Evolutionary conservation across 352 stramenopile genomes (phyloP).

Genomic region (Phytophthora niederhauseri): DNA sequence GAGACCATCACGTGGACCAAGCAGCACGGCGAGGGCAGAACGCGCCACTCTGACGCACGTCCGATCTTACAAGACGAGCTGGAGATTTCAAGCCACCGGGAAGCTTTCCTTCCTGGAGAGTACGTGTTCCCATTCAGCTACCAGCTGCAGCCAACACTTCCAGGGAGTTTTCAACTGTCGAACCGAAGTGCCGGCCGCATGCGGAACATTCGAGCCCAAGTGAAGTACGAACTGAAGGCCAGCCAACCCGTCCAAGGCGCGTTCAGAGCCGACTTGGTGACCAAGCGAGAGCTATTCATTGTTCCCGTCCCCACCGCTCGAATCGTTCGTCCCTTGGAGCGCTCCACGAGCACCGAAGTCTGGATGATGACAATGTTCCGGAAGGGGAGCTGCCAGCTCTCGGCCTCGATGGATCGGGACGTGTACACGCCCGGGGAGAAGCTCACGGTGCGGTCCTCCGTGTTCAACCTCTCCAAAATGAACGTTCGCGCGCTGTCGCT

Average conservation of each 20-base stretch:
- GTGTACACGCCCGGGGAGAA: slow-evolving; percentile 21
- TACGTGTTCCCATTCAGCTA: slow-evolving; percentile 24
- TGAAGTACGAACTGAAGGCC: slow-evolving; percentile 20
- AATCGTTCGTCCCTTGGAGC: slow-evolving; percentile 8
- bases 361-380: slow-evolving; percentile 19
- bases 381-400: slow-evolving; percentile 26
- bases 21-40: slow-evolving; percentile 13
- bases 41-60: slow-evolving; percentile 10
- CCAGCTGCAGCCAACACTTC: slow-evolving; percentile 12
- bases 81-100: slow-evolving; percentile 3
- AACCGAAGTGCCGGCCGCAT: slow-evolving; percentile 17
- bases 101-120: slow-evolving; percentile 8
- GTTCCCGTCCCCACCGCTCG: slow-evolving; percentile 4
- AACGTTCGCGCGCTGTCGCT: slow-evolving; percentile 21
- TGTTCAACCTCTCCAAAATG: slow-evolving; percentile 30
- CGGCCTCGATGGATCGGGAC: slow-evolving; percentile 21
- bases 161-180: slow-evolving; percentile 18
- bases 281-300: slow-evolving; percentile 9
- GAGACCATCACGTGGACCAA: slow-evolving; percentile 23
- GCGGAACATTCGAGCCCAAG: slow-evolving; percentile 12
- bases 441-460: slow-evolving; percentile 21
- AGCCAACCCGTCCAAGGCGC: slow-evolving; percentile 14
- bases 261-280: slow-evolving; percentile 21
- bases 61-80: slow-evolving; percentile 12
- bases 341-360: slow-evolving; percentile 17